phyloP scores from a whole-genome alignment of 805 yeast genomes.

The Schwanniomyces sp. region DNA sequence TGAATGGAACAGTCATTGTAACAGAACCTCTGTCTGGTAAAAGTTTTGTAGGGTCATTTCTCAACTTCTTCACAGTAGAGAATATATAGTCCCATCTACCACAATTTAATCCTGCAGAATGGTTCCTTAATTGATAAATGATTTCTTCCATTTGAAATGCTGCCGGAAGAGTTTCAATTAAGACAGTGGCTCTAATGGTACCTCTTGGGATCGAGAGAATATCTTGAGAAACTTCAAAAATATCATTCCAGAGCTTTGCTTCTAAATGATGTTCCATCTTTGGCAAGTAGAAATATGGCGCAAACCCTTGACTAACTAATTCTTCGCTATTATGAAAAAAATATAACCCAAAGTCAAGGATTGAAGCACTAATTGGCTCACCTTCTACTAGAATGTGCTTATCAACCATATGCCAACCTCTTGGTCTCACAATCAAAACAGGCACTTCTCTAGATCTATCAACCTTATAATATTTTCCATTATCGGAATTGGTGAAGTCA shows the following conservation, averaged over 20 bases:
- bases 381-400: conserved; percentile 18
- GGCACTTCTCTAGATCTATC: conserved; percentile 16
- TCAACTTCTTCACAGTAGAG: conserved; percentile 17
- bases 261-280: conserved; percentile 22
- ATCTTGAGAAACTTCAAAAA: conserved; percentile 20
- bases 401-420: conserved; percentile 24
- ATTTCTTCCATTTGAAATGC: conserved; percentile 25
- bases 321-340: conserved; percentile 18
- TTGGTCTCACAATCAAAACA: conserved; percentile 17
- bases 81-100: conserved; percentile 25
- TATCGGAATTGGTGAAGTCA: conserved; percentile 10
- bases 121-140: conserved; percentile 18
- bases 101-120: conserved; percentile 19
- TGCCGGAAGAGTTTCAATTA: conserved; percentile 21
- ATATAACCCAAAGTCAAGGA: conserved; percentile 20
- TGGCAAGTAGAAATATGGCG: conserved; percentile 22
- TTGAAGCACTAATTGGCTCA: conserved; percentile 18
- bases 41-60: conserved; percentile 15
- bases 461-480: conserved; percentile 40
- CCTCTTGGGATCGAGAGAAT: conserved; percentile 14
- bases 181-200: conserved; percentile 20
- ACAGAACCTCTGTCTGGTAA: conserved; percentile 19
- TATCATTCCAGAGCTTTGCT: conserved; percentile 21
- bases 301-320: conserved; percentile 13
- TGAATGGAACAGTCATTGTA: conserved; percentile 19